These are phyloP conservation scores for Sordariomycetes sp. DNA, from an alignment of 2,329 filamentous ascomycete species.

Conservation along the genomic window DNA sequence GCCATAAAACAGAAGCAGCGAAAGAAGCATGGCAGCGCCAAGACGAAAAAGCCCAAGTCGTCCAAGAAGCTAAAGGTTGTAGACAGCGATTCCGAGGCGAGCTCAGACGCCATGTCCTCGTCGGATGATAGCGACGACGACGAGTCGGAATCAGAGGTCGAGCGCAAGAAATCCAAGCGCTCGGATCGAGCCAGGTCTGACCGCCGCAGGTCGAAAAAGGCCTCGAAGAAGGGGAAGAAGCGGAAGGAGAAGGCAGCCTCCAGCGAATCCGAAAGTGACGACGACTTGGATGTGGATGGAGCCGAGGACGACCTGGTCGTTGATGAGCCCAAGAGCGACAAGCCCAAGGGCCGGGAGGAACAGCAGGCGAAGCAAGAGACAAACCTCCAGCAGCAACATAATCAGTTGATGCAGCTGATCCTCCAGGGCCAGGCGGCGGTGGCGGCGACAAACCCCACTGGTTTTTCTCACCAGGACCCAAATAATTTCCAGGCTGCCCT, in stretches of 20 bases:
- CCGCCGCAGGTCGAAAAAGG: background rate
- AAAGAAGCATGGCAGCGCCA: background rate
- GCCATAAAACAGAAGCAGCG: background rate
- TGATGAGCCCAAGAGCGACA: background rate
- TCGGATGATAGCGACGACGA: constrained; percentile 3
- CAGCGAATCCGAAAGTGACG: background rate
- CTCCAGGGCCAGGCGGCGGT: background rate
- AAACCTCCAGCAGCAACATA: background rate
- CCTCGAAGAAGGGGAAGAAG: background rate
- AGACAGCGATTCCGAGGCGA: background rate
- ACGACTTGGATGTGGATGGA: background rate
- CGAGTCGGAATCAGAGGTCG: background rate
- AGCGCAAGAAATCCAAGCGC: constrained; percentile 2
- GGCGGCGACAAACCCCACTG: background rate
- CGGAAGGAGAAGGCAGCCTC: background rate
- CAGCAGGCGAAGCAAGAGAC: background rate
- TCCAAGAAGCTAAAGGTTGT: background rate
- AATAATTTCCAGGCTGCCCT: background rate
- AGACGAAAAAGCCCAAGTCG: background rate
- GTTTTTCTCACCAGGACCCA: background rate
- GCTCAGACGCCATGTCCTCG: background rate
- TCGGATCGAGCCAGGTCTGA: background rate
- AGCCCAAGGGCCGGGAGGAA: background rate
- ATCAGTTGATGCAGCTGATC: background rate
- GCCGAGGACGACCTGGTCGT: background rate